Conservation (phyloP, 768 basidiomycete genomes). For the Lentinula aciculospora region DNA sequence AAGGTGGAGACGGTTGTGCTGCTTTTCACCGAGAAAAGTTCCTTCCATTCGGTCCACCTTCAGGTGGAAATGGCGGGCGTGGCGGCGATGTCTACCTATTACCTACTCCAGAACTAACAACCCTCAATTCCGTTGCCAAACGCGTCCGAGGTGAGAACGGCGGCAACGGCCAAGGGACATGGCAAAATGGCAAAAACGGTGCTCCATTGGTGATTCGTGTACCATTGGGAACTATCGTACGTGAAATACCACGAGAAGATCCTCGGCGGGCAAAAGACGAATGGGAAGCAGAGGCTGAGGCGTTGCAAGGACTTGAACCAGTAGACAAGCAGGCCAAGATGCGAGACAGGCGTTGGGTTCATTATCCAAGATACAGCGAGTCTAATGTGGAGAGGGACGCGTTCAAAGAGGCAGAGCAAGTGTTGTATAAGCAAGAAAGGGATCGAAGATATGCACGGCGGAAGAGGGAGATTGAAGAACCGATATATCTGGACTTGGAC, state of each 20-base stretch:
- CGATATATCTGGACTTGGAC: constrained; percentile 60
- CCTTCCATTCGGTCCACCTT: constrained; percentile 79
- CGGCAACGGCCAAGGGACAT: constrained; percentile 73
- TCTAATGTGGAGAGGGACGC: constrained; percentile 56
- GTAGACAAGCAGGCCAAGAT: constrained; percentile 52
- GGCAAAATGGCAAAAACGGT: constrained; percentile 78
- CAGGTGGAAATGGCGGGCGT: constrained; percentile 87
- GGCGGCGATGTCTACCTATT: constrained; percentile 86
- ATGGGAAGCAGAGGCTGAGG: constrained; percentile 71
- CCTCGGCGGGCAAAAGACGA: constrained; percentile 58
- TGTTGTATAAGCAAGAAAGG: constrained; percentile 56
- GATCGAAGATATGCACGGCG: constrained; percentile 45
- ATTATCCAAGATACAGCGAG: constrained; percentile 66
- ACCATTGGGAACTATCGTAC: constrained; percentile 86
- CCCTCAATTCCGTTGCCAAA: constrained; percentile 66
- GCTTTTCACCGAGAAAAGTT: constrained; percentile 92
- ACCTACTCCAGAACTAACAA: constrained; percentile 73
- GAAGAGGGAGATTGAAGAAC: constrained; percentile 31
- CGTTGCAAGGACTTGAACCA: constrained; percentile 38
- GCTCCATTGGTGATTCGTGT: constrained; percentile 73
- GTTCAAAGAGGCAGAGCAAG: constrained; percentile 68
- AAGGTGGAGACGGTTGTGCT: constrained; percentile 86
- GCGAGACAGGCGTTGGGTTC: constrained; percentile 69
- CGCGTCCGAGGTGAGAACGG: constrained; percentile 67
- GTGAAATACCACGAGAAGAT: constrained; percentile 65